Evolutionary conservation across 768 basidiomycete genomes (phyloP), one percentile per base, ranked within the genome.

Genomic region (Suillus hirtellus): DNA sequence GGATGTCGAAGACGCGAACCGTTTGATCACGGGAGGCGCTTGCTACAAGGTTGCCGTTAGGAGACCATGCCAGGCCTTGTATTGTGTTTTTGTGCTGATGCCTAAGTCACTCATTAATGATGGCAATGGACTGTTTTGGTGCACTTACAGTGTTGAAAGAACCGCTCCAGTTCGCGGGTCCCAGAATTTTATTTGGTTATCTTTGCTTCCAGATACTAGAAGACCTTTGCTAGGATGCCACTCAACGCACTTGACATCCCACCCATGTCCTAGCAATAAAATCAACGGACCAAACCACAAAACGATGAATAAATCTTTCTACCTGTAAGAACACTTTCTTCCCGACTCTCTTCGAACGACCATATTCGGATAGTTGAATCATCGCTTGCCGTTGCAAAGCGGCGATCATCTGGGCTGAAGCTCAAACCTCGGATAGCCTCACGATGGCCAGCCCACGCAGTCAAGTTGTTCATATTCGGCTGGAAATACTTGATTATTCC

Each of bases 111-210:
- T 17, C 31, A 55, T 11, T 31, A 19, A 9, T 50, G 4, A 62
- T 37, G 56, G 31, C 10, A 59, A 3, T 50, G 8, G 12, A 10
- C 9, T 14, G 35, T 11, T 14, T 5, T 59, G 35, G 50, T 54
- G 21, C 21, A 77, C 89, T 64, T 73, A 96, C 95, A 98, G 78
- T 0, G 96, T 97, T 6, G 94, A 93, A 8, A 99, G 83, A 11
- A 89, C 87, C 0, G 92, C 95, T 42, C 92, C 93, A 11, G 93
- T 94, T 43, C 97, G 84, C 24, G 97, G 97, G 74, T 99, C 97
- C 97, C 97, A 99, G 78, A 99, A 99, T 71, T 99, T 99, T 77
- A 99, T 94, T 69, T 94, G 86, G 75, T 98, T 97, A 77, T 99
- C 97, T 77, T 99, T 99, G 69, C 93, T 94, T 31, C 97, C 97